These are phyloP conservation scores for Peronospora tabacina DNA, from an alignment of 352 stramenopile genomes.

Conservation along the genomic window DNA sequence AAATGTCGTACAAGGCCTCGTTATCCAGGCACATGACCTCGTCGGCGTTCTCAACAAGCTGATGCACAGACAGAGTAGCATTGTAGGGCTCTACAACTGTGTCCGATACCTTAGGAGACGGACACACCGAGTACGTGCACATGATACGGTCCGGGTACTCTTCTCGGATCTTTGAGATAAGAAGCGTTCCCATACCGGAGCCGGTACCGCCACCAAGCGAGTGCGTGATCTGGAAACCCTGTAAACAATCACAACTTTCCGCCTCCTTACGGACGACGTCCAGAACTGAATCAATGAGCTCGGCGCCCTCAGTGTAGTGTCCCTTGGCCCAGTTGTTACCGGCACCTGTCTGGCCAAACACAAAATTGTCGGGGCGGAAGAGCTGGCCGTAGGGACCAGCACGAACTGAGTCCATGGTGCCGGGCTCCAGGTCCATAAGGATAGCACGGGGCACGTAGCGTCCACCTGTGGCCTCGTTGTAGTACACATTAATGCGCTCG, in stretches of 20 bases:
- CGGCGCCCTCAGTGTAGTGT: conserved; percentile 98
- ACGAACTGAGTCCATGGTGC: conserved; percentile 98
- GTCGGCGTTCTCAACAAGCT: conserved; percentile 99
- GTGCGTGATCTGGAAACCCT: conserved; percentile 99
- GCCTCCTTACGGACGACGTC: conserved; percentile 98
- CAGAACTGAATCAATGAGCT: conserved; percentile 97
- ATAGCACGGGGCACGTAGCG: conserved; percentile 97
- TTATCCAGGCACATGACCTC: conserved; percentile 99
- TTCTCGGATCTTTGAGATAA: conserved; percentile 98
- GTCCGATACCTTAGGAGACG: conserved; percentile 96
- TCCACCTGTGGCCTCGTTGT: conserved; percentile 96
- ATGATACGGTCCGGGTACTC: conserved; percentile 99
- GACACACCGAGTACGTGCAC: conserved; percentile 98
- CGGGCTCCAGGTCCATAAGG: conserved; percentile 98
- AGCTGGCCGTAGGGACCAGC: conserved; percentile 93
- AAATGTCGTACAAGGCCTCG: conserved; percentile 99
- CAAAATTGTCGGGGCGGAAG: conserved; percentile 99
- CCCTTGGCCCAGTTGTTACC: conserved; percentile 99
- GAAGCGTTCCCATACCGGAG: conserved; percentile 97
- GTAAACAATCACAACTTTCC: conserved; percentile 97
- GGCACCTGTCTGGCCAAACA: conserved; percentile 96
- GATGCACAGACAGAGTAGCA: conserved; percentile 97
- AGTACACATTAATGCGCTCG: conserved; percentile 99
- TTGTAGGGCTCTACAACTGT: conserved; percentile 99
- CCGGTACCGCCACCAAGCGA: conserved; percentile 98